Base-by-base conservation (phyloP, 164 flowering plant genomes). In the Dillenia turbinata region DNA sequence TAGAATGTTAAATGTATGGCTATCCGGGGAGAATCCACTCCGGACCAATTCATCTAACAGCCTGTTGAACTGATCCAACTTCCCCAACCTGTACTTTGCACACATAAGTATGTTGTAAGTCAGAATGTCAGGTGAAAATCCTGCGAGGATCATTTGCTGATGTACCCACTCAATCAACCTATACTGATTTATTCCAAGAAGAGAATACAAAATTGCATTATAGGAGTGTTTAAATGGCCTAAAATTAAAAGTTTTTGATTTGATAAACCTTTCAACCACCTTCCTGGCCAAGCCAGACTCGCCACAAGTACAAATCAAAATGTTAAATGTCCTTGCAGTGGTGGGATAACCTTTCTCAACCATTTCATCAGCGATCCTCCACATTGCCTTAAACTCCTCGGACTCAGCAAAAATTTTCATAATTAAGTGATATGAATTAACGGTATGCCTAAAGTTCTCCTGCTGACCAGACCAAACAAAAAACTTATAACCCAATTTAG, bases 331-430 rank as follows among this genome's bases (percentile, higher is more conserved):
- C 15, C 84, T 62, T 9, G 92, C 93, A 10, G 97, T 87, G 8
- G 75, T 75, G 1, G 86, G 83, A 33, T 70, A 75, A 17, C 93
- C 95, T 49, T 84, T 84, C 66, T 85, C 88, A 47, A 69, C 77
- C 98, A 94, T 94, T 72, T 89, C 95, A 67, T 91, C 91, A 13
- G 82, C 72, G 54, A 91, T 63, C 64, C 91, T 82, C 92, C 88
- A 82, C 92, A 94, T 85, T 3, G 91, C 91, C 71, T 76, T 82
- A 51, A 78, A 80, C 73, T 91, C 89, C 60, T 85, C 85, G 49
- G 85, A 75, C 8, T 83, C 85, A 12, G 95, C 86, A 71, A 91
- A 84, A 15, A 94, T 83, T 69, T 86, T 78, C 95, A 94, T 79
- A 43, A 89, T 70, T 63, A 91, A 54, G 65, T 91, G 87, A 59